These are phyloP conservation scores for Solanum pennellii DNA, from an alignment of 257 asterid species.

Conservation along the genomic window DNA sequence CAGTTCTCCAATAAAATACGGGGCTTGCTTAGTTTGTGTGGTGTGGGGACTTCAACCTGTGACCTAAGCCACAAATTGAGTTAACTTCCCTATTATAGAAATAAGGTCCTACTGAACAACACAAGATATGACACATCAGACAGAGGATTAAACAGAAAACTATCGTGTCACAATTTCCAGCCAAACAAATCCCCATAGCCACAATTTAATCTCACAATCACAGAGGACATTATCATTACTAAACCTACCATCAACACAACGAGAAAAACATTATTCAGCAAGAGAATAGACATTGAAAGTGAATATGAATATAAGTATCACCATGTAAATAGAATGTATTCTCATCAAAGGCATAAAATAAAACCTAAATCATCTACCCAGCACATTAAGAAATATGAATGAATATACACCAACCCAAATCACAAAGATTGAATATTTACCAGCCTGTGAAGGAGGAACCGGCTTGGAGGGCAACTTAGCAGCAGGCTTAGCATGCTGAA, in stretches of 20 bases:
- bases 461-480: slow-evolving; percentile 60
- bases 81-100: background rate
- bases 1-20: background rate
- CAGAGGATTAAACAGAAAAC: background rate
- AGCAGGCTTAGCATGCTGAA: slow-evolving; percentile 12
- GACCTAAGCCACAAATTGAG: background rate
- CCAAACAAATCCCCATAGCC: background rate
- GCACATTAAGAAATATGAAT: background rate
- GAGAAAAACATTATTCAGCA: background rate
- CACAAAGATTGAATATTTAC: slow-evolving; percentile 6
- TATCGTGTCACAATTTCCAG: background rate
- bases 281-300: background rate
- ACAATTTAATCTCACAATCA: background rate
- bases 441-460: slow-evolving; percentile 56
- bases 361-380: background rate
- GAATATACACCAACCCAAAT: background rate
- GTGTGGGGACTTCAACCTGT: background rate
- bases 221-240: background rate
- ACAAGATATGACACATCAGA: background rate
- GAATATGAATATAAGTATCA: background rate
- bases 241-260: background rate
- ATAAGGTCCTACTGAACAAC: fast-evolving
- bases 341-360: background rate
- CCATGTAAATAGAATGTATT: background rate
- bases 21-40: background rate